Percentiles rank a stretch among this genome's conserved stretches.
Evolutionary conservation across 805 yeast species (phyloP).

Genomic region (Kazachstania bromeliacearum): DNA sequence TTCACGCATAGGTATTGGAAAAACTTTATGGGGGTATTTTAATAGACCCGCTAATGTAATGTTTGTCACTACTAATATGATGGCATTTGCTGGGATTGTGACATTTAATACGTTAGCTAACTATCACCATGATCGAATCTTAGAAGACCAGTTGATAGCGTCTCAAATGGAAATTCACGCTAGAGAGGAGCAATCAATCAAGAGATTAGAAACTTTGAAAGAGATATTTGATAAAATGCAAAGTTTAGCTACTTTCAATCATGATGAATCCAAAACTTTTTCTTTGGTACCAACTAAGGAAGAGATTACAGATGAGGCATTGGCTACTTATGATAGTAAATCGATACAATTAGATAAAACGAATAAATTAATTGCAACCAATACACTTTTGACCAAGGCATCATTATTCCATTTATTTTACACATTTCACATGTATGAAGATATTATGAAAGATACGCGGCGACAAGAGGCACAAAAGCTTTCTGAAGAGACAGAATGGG

Average conservation of each 20-base stretch:
- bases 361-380: too few species aligned
- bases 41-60: slow-evolving; percentile 32
- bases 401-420: slow-evolving; percentile 25
- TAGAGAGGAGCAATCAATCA: too few species aligned
- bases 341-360: neutral
- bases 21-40: slow-evolving; percentile 30
- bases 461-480: slow-evolving; percentile 1
- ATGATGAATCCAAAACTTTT: too few species aligned
- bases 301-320: neutral
- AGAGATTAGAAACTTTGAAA: too few species aligned
- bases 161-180: neutral
- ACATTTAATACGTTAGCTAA: slow-evolving; percentile 26
- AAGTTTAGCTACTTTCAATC: too few species aligned
- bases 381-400: slow-evolving; percentile 11
- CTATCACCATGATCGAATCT: slow-evolving; percentile 3
- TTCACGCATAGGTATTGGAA: neutral
- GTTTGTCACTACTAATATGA: slow-evolving; percentile 31
- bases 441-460: slow-evolving; percentile 6
- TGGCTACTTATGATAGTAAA: neutral
- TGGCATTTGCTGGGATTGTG: slow-evolving; percentile 28
- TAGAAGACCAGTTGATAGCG: neutral
- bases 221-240: too few species aligned
- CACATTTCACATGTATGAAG: slow-evolving; percentile 18
- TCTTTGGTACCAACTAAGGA: neutral
- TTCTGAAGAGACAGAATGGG: slow-evolving; percentile 7